A percentile compares a stretch with the other conserved stretches of the same genome.
Conservation (phyloP, 148 eudicot genomes). For the Pharnaceum exiguum region DNA sequence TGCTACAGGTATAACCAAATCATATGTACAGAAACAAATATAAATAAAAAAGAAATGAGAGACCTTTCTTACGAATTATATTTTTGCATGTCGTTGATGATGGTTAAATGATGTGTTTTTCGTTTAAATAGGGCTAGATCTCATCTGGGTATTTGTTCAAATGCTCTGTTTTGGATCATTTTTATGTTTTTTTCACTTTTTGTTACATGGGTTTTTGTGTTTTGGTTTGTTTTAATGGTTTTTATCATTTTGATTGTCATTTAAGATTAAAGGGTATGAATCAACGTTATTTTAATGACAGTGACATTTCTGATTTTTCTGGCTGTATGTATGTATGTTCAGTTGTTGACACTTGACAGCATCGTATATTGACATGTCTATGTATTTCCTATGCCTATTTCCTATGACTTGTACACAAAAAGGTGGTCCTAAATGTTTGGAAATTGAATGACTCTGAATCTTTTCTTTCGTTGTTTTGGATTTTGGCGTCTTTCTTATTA, state of each 20-base stretch:
- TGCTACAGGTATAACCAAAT: conserved; percentile 49
- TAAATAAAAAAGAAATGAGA: too few species aligned
- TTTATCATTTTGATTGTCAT: neutral
- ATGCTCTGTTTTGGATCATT: neutral
- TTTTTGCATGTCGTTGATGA: neutral
- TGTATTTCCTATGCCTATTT: too few species aligned
- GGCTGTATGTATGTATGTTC: too few species aligned
- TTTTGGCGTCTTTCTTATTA: too few species aligned
- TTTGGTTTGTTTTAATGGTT: neutral
- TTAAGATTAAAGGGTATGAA: neutral
- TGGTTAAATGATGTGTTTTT: neutral
- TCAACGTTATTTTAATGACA: neutral
- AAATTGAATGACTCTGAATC: too few species aligned
- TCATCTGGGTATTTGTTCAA: conserved; percentile 15
- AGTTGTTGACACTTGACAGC: too few species aligned
- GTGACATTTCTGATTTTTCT: neutral
- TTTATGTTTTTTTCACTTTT: too few species aligned
- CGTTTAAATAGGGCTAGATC: conserved; percentile 4
- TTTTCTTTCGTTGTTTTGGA: too few species aligned
- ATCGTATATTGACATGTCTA: too few species aligned
- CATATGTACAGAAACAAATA: too few species aligned
- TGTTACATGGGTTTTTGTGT: neutral
- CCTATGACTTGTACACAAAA: too few species aligned
- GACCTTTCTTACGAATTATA: neutral
- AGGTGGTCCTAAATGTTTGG: too few species aligned